Evolutionary conservation across 1,284 basidiomycete genomes (phyloP).

Genomic region (Leccinum insigne): DNA sequence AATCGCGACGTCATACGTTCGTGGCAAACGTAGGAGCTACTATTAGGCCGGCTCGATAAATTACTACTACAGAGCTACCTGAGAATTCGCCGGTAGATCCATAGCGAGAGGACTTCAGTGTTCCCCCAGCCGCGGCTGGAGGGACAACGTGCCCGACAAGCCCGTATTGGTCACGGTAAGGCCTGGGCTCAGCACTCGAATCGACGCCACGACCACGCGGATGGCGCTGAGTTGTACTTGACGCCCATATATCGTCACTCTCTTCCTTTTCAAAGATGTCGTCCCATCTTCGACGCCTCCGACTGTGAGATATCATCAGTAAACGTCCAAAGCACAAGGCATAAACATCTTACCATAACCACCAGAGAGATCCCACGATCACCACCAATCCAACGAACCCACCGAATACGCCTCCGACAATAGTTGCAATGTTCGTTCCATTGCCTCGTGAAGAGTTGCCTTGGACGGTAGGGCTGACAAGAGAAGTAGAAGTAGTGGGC

Average conservation of each 20-base stretch:
- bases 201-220: constrained; percentile 14
- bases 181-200: constrained; percentile 35
- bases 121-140: constrained; percentile 38
- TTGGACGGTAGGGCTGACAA: constrained; percentile 22
- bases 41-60: too few relatives aligned
- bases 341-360: constrained; percentile 41
- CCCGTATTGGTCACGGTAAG: constrained; percentile 47
- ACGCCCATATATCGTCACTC: constrained; percentile 14
- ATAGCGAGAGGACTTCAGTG: constrained; percentile 29
- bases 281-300: constrained; percentile 47
- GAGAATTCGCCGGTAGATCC: constrained; percentile 25
- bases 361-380: constrained; percentile 47
- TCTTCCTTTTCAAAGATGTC: constrained; percentile 49
- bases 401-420: constrained; percentile 53
- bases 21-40: too few relatives aligned
- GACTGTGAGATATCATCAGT: constrained; percentile 34
- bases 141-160: constrained; percentile 45
- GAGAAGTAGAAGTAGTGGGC: constrained; percentile 26
- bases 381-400: constrained; percentile 48
- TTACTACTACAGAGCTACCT: not conserved
- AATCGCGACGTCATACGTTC: too few relatives aligned
- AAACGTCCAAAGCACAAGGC: constrained; percentile 3
- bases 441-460: constrained; percentile 17
- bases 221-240: constrained; percentile 7
- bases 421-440: constrained; percentile 41